These are phyloP conservation scores for Lachnellula arida DNA, from an alignment of 2,329 filamentous ascomycete species.

Conservation along the genomic window DNA sequence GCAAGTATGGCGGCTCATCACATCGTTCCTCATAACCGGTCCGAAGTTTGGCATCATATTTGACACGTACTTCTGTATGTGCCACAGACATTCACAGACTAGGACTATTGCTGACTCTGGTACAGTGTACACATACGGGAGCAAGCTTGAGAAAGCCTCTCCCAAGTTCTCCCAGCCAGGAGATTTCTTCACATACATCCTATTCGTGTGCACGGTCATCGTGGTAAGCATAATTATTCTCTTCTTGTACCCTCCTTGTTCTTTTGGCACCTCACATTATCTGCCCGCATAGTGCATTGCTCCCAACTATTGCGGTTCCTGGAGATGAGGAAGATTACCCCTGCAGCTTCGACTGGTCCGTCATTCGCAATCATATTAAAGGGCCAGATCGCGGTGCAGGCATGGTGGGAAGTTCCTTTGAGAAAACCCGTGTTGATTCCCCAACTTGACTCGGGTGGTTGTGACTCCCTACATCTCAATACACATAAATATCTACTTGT, in stretches of 20 bases:
- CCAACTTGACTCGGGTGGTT: conserved; percentile 33
- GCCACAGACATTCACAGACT: neutral
- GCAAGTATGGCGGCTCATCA: conserved; percentile 35
- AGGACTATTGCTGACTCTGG: conserved; percentile 11
- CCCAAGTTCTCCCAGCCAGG: conserved; percentile 57
- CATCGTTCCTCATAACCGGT: conserved; percentile 35
- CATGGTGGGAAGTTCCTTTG: conserved; percentile 51
- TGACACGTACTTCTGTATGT: conserved; percentile 64
- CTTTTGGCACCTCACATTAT: conserved; percentile 52
- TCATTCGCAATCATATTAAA: conserved; percentile 49
- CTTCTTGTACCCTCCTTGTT: conserved; percentile 12
- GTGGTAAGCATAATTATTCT: conserved; percentile 49
- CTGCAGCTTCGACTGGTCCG: conserved; percentile 45
- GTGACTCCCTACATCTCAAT: conserved; percentile 34
- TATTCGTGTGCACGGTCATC: conserved; percentile 58
- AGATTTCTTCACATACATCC: conserved; percentile 62
- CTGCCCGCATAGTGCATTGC: conserved; percentile 49
- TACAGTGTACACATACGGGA: conserved; percentile 62
- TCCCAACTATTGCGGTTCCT: conserved; percentile 55
- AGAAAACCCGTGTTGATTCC: conserved; percentile 43
- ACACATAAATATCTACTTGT: neutral
- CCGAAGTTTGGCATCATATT: conserved; percentile 47
- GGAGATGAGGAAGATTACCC: conserved; percentile 56
- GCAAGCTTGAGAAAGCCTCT: conserved; percentile 56
- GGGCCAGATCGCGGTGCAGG: conserved; percentile 48